These are phyloP conservation scores for Penicillium bovifimosum DNA, from an alignment of 495 filamentous ascomycete species.

Conservation along the genomic window DNA sequence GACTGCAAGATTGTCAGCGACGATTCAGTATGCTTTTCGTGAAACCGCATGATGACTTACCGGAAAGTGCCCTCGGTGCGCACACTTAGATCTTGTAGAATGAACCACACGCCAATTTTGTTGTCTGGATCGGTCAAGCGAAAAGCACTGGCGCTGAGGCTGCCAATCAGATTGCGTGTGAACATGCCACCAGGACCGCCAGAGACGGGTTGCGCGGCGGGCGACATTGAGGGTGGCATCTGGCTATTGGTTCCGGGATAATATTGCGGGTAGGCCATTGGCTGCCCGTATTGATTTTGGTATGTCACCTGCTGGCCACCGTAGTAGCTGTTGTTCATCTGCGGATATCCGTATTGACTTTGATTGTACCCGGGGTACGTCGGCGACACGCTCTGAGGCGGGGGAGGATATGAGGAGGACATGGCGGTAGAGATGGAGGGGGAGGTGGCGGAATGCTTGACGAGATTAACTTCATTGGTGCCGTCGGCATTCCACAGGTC, in stretches of 20 bases:
- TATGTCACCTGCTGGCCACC: conserved; percentile 35
- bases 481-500: conserved; percentile 87
- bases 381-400: conserved; percentile 38
- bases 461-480: conserved; percentile 85
- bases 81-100: conserved; percentile 92
- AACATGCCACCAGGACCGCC: conserved; percentile 78
- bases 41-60: conserved; percentile 44
- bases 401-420: conserved; percentile 68
- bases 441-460: conserved; percentile 79
- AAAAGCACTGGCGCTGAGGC: conserved; percentile 84
- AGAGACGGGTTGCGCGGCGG: conserved; percentile 37
- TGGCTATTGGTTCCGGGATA: conserved; percentile 26
- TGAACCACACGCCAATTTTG: conserved; percentile 93
- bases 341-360: conserved; percentile 38
- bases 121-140: conserved; percentile 75
- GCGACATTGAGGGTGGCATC: conserved; percentile 34
- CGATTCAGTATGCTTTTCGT: too few relatives aligned
- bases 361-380: conserved; percentile 34
- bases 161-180: conserved; percentile 92
- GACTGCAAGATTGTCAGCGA: conserved; percentile 30
- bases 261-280: conserved; percentile 37
- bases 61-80: conserved; percentile 87
- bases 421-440: conserved; percentile 85
- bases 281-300: conserved; percentile 41
- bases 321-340: conserved; percentile 41